Base-by-base conservation (phyloP, 768 basidiomycete genomes). In the Mrakia frigida region DNA sequence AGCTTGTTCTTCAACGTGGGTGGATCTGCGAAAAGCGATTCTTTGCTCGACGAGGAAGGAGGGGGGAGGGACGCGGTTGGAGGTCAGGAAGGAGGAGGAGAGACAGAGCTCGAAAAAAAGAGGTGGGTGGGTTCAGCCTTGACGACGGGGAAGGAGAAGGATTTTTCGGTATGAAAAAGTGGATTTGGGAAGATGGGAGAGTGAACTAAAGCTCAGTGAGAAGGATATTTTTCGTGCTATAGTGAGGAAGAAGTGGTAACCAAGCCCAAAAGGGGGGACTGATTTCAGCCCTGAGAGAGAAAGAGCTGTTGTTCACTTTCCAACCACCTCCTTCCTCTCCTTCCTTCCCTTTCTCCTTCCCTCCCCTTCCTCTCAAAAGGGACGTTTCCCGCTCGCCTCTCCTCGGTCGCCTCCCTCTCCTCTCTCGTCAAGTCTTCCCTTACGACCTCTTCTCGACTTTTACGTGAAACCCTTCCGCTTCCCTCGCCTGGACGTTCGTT, bases 1-100 rank as follows among this genome's bases (percentile, higher is more conserved):
- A 3, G 28, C 25, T 65, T 16, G n/a, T 4, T 37, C 11, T 14
- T 25, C 33, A 18, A 52, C 70, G 74, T 18, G 43, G 52, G 74
- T 52, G 39, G 52, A 59, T 68, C 74, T 75, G 67, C 31, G 39
- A 61, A 28, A 50, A 53, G 74, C 74, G 74, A 70, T 75, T 70
- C 74, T 75, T 75, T 70, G 74, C 68, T 35, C 68, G 68, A 75
- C 74, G 52, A 52, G 68, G 23, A 28, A 16, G 53, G 28, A 7
- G 43, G n/a, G 18, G 31, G 31, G 50, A 28, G n/a, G 52, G 70
- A 59, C 69, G 69, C 65, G 50, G 65, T 59, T 69, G 67, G 37
- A 74, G 39, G 41, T n/a, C n/a, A n/a, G n/a, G n/a, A n/a, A n/a
- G 71, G 21, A 28, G 18, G 14, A 0, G 33, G 73, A 33, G 21